Percentiles rank a stretch among this genome's conserved stretches.
These are phyloP conservation scores for Ilyonectria mors-panacis DNA, from an alignment of 2,329 filamentous ascomycete species.

Conservation along the genomic window DNA sequence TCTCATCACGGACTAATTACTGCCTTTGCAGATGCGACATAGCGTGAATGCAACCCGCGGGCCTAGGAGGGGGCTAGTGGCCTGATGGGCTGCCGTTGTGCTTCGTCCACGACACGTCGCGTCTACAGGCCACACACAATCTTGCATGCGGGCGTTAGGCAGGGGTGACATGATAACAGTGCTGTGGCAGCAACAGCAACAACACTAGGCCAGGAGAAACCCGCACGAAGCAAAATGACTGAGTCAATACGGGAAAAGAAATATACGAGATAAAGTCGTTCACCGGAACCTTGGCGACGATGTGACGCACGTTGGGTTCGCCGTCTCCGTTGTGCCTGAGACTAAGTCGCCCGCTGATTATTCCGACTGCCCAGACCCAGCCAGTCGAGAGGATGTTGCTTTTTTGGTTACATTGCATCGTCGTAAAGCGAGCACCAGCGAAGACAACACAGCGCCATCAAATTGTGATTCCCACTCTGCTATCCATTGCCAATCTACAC, in stretches of 20 bases:
- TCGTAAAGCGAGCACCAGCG: constrained; percentile 33
- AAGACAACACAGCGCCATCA: constrained; percentile 30
- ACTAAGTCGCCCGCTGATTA: background rate
- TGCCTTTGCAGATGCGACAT: background rate
- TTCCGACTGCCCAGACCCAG: background rate
- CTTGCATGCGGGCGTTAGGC: constrained; percentile 31
- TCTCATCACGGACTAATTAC: background rate
- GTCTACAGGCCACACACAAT: constrained; percentile 24
- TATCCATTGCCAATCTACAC: background rate
- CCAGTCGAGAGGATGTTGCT: constrained; percentile 2
- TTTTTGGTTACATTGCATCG: constrained; percentile 35
- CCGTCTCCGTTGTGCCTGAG: background rate
- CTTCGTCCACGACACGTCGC: constrained; percentile 27
- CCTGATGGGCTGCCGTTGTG: constrained; percentile 12
- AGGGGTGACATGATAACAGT: constrained; percentile 17
- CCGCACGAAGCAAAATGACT: background rate
- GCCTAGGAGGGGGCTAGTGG: background rate
- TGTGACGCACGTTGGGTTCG: background rate
- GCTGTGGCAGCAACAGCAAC: constrained; percentile 10
- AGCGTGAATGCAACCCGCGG: background rate
- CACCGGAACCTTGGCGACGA: background rate
- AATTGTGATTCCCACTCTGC: constrained; percentile 2
- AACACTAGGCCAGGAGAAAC: constrained; percentile 1
- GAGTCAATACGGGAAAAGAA: constrained; percentile 6
- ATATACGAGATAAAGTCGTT: background rate